phyloP scores from a whole-genome alignment of 2,329 filamentous ascomycete genomes.

The Trichoderma afroharzianum region DNA sequence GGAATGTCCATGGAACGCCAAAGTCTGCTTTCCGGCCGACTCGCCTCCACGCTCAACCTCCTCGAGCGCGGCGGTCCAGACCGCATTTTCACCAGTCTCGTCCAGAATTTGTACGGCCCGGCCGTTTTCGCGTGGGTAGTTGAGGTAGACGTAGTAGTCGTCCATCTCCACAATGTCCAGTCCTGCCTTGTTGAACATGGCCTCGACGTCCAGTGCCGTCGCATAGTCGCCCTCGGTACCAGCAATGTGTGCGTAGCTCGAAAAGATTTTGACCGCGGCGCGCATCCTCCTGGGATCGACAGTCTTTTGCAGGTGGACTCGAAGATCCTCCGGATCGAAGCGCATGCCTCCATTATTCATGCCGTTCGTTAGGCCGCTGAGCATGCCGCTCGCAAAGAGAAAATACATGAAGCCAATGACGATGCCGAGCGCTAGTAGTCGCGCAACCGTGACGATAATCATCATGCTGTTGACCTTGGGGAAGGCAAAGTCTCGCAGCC shows the following conservation, averaged over 20 bases:
- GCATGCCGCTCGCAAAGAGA: constrained; percentile 80
- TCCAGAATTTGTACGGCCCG: constrained; percentile 78
- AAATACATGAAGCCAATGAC: constrained; percentile 77
- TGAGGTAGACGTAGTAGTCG: constrained; percentile 84
- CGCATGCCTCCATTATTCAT: constrained; percentile 58
- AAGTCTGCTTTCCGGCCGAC: constrained; percentile 63
- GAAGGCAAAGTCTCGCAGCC: constrained; percentile 27
- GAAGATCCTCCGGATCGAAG: constrained; percentile 80
- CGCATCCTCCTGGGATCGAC: constrained; percentile 68
- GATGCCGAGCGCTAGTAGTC: constrained; percentile 70
- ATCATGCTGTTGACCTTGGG: constrained; percentile 42
- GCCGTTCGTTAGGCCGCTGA: constrained; percentile 61
- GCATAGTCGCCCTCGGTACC: constrained; percentile 92
- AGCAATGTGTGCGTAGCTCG: constrained; percentile 82
- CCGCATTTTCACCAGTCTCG: constrained; percentile 54
- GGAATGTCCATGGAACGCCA: constrained; percentile 84
- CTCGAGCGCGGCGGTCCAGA: constrained; percentile 80
- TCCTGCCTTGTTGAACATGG: constrained; percentile 66
- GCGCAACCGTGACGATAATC: constrained; percentile 61
- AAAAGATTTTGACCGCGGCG: constrained; percentile 72
- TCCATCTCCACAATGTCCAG: constrained; percentile 75
- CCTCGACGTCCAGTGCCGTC: constrained; percentile 78
- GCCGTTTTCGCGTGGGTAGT: constrained; percentile 78
- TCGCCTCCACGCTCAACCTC: constrained; percentile 68
- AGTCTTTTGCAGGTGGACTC: constrained; percentile 67